A percentile compares a stretch with the other conserved stretches of the same genome.
Conservation (phyloP, 768 basidiomycete species). For the Auricularia cornea region DNA sequence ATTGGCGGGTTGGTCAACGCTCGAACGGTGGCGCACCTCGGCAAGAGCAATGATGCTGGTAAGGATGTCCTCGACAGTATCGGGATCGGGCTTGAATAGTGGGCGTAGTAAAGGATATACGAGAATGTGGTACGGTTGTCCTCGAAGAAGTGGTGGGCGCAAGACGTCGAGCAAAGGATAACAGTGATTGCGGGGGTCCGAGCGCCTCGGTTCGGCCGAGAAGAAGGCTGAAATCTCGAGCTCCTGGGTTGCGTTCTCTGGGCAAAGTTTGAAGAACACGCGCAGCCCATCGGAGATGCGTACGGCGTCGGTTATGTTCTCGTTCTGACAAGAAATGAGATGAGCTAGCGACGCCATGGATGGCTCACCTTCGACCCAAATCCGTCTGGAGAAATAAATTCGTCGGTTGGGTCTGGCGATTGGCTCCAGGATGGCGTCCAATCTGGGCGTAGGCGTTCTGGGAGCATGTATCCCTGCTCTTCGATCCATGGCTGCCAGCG, state of each 20-base stretch:
- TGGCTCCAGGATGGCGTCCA: conserved; percentile 5
- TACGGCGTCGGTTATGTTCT: neutral
- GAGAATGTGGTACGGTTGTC: neutral
- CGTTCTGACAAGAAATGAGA: neutral
- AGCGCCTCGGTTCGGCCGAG: neutral
- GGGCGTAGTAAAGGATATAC: neutral
- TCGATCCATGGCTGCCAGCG: neutral
- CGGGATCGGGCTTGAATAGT: neutral
- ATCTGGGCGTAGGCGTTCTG: conserved; percentile 4
- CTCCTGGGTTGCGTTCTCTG: neutral
- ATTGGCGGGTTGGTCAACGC: neutral
- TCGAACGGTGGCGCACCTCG: neutral
- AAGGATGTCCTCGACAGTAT: neutral
- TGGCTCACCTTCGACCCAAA: neutral
- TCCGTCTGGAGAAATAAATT: neutral
- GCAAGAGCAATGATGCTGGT: neutral
- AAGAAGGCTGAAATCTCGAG: neutral
- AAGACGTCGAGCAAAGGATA: neutral
- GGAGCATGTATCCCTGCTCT: conserved; percentile 3
- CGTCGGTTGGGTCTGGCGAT: neutral
- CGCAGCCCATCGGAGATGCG: neutral
- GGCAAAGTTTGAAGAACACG: neutral
- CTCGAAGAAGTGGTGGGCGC: neutral
- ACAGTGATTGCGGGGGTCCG: neutral
- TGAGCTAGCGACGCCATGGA: too few species aligned